These are phyloP conservation scores for Proteromonas lacertae DNA, from an alignment of 352 stramenopile genomes.

Conservation along the genomic window DNA sequence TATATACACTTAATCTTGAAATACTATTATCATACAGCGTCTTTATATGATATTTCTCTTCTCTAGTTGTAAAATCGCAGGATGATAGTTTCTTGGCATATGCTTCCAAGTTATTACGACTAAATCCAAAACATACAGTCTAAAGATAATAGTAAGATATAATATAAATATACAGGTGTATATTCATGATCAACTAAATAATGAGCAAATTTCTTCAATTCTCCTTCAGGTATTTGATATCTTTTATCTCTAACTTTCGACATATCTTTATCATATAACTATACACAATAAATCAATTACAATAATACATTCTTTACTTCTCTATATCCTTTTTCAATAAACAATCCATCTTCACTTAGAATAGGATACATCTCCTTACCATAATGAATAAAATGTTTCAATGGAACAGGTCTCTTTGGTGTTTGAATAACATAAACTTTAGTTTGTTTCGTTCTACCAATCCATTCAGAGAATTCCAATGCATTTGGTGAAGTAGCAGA, in stretches of 20 bases:
- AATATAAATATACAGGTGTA: too few species aligned
- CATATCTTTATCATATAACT: slow-evolving; percentile 7
- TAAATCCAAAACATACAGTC: too few species aligned
- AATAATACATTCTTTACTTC: slow-evolving; percentile 9
- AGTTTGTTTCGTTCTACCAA: slow-evolving; percentile 69
- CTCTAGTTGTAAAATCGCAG: too few species aligned
- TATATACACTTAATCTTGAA: too few species aligned
- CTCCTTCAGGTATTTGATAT: background rate
- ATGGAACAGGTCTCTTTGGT: slow-evolving; percentile 67
- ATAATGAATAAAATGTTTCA: slow-evolving; percentile 73
- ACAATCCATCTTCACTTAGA: background rate
- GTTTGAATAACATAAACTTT: slow-evolving; percentile 88
- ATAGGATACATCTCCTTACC: slow-evolving; percentile 44
- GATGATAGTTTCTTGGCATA: too few species aligned
- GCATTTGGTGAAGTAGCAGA: slow-evolving; percentile 92
- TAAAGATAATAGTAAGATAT: too few species aligned
- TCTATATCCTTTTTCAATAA: background rate
- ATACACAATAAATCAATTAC: slow-evolving; percentile 32
- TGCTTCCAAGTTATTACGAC: too few species aligned
- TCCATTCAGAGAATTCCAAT: slow-evolving; percentile 94
- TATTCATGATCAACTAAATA: too few species aligned
- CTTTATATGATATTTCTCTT: too few species aligned
- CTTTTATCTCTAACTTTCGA: background rate
- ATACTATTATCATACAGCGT: too few species aligned
- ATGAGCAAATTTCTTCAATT: too few species aligned